Evolutionary conservation across 331 rosid species (phyloP).

Genomic region (Malus hybrid): DNA sequence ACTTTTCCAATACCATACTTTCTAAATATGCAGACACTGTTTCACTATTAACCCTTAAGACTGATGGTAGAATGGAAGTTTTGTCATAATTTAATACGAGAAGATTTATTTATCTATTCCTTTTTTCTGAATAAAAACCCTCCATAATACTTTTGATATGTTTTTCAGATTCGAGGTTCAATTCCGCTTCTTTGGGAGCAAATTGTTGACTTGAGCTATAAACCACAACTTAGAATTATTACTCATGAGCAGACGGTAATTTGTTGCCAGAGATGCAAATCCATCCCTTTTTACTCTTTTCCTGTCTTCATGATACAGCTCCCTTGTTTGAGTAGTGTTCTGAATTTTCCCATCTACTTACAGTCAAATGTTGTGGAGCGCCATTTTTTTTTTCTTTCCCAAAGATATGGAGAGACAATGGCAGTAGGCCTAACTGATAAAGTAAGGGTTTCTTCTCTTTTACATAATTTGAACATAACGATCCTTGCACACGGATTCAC

Average conservation of each 20-base stretch:
- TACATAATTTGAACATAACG: not conserved
- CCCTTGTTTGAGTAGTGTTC: slow-evolving; percentile 6
- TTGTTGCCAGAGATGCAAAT: slow-evolving; percentile 9
- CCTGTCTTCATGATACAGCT: not conserved
- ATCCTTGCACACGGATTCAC: not conserved
- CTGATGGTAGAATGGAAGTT: not conserved
- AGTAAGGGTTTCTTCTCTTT: slow-evolving; percentile 34
- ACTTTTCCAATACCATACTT: not conserved
- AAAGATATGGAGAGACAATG: slow-evolving; percentile 81
- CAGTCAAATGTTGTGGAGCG: slow-evolving; percentile 73
- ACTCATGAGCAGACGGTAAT: slow-evolving; percentile 68
- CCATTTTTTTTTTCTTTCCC: slow-evolving; percentile 69
- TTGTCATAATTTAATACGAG: not conserved
- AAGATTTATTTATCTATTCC: not conserved
- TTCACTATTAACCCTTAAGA: not conserved
- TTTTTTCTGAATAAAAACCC: not conserved
- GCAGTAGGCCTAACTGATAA: slow-evolving; percentile 80
- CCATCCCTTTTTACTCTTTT: not conserved
- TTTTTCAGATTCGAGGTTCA: slow-evolving; percentile 80
- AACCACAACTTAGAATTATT: slow-evolving; percentile 62
- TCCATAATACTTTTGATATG: slow-evolving; percentile 1
- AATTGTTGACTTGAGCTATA: slow-evolving; percentile 95
- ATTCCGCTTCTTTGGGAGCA: slow-evolving; percentile 95
- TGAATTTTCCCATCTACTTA: slow-evolving; percentile 6
- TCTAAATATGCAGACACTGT: not conserved